Evolutionary conservation across 108 stramenopile species (phyloP).

Genomic region (Aurantiochytrium sp.): DNA sequence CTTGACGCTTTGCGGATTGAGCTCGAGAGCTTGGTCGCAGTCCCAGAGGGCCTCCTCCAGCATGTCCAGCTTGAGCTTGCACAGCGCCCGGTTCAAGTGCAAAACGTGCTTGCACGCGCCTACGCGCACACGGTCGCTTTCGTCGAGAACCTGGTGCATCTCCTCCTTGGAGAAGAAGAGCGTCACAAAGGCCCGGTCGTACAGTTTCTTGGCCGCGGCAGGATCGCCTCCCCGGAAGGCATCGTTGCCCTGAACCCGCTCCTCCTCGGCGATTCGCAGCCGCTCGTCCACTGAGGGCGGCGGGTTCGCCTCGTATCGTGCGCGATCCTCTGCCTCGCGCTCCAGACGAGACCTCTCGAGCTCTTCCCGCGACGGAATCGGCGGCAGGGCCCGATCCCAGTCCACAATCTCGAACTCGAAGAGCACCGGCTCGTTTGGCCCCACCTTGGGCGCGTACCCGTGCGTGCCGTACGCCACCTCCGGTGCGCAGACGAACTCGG

Average conservation of each 20-base stretch:
- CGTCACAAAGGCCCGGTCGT: neutral
- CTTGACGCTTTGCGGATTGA: neutral
- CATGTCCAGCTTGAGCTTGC: slow-evolving; percentile 2
- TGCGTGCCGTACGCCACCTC: neutral
- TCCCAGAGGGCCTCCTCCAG: neutral
- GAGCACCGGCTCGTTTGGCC: neutral
- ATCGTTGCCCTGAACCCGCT: neutral
- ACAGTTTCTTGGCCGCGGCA: neutral
- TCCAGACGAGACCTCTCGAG: neutral
- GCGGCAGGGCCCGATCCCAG: neutral
- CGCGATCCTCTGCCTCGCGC: neutral
- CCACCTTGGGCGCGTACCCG: slow-evolving; percentile 7
- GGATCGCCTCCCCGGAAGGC: neutral
- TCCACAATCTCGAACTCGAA: slow-evolving; percentile 25
- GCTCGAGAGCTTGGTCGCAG: slow-evolving; percentile 5
- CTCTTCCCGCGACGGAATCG: neutral
- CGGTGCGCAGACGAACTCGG: slow-evolving; percentile 3
- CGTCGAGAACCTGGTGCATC: neutral
- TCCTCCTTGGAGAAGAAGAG: neutral
- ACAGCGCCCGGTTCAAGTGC: neutral
- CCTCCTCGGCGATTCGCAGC: neutral
- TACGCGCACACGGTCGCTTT: neutral
- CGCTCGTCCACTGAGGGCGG: slow-evolving; percentile 13
- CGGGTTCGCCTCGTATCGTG: neutral
- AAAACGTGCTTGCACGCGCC: neutral